Conservation (phyloP, 169 alveolate species). For the Plasmodium billcollinsi region DNA sequence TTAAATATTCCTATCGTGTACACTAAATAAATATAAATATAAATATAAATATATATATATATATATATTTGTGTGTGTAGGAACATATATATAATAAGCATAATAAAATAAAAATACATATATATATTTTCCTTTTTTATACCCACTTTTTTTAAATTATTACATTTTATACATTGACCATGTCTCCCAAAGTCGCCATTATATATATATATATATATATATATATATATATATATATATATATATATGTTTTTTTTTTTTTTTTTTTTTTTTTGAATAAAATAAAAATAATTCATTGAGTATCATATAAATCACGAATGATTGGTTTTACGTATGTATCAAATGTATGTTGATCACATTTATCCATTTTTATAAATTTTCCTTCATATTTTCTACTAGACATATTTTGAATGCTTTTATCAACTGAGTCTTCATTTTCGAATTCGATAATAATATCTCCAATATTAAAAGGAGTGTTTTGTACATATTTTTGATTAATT, state of each 20-base stretch:
- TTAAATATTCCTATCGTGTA: too few relatives aligned
- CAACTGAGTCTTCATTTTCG: slow-evolving; percentile 79
- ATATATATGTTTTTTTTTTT: background rate
- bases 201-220: background rate
- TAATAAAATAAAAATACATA: background rate
- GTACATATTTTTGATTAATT: slow-evolving; percentile 79
- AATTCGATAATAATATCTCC: slow-evolving; percentile 86
- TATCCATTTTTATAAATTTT: slow-evolving; percentile 75
- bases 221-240: background rate
- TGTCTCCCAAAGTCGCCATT: too few relatives aligned
- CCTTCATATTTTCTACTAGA: slow-evolving; percentile 83
- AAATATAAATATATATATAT: too few relatives aligned
- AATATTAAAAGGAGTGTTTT: slow-evolving; percentile 76
- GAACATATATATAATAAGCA: background rate
- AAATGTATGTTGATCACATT: slow-evolving; percentile 30
- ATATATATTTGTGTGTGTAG: too few relatives aligned
- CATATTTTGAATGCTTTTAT: slow-evolving; percentile 83
- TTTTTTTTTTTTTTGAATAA: too few relatives aligned
- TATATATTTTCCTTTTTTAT: background rate
- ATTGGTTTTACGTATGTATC: slow-evolving; percentile 31
- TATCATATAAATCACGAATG: slow-evolving; percentile 29
- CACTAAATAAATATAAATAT: too few relatives aligned
- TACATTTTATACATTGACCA: too few relatives aligned
- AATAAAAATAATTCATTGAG: background rate
- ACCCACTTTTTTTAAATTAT: too few relatives aligned